Conservation (phyloP, 495 filamentous ascomycete genomes). For the Lentithecium fluviatile region DNA sequence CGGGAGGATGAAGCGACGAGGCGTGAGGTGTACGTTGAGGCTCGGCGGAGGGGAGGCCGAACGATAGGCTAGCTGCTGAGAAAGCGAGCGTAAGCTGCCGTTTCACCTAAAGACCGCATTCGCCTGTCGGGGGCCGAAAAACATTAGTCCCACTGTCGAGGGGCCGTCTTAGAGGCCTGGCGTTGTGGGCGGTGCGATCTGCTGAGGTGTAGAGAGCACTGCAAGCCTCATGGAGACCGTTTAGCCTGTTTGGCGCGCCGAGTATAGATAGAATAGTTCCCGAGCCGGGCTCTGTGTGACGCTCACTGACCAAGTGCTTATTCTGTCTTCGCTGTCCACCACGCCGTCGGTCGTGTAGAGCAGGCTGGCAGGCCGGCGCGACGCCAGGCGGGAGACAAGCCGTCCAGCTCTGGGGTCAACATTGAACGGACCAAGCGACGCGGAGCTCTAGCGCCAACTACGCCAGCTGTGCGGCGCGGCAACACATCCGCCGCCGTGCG, state of each 20-base stretch:
- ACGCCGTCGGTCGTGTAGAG: too few species aligned
- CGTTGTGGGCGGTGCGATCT: constrained; percentile 11
- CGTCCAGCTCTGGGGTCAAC: too few species aligned
- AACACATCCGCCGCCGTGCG: too few species aligned
- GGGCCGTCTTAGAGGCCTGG: constrained; percentile 15
- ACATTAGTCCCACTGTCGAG: constrained; percentile 11
- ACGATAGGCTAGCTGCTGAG: background rate
- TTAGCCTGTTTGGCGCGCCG: constrained; percentile 13
- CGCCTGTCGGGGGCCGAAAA: constrained; percentile 27
- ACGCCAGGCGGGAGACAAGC: too few species aligned
- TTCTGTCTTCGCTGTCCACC: constrained; percentile 5
- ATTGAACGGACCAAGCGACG: too few species aligned
- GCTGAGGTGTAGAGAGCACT: background rate
- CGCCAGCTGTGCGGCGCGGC: background rate
- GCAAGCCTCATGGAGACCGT: constrained; percentile 16
- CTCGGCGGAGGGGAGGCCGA: constrained; percentile 8
- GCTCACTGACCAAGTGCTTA: constrained; percentile 14
- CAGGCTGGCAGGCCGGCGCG: too few species aligned
- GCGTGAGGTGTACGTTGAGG: background rate
- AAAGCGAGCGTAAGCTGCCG: constrained; percentile 11
- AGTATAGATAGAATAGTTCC: background rate
- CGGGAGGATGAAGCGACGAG: constrained; percentile 9
- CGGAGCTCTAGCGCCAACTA: background rate
- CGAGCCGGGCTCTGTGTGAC: background rate
- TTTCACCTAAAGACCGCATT: constrained; percentile 22